Evolutionary conservation across 2,329 filamentous ascomycete species (phyloP).

Genomic region (Aspergillus sojae): DNA sequence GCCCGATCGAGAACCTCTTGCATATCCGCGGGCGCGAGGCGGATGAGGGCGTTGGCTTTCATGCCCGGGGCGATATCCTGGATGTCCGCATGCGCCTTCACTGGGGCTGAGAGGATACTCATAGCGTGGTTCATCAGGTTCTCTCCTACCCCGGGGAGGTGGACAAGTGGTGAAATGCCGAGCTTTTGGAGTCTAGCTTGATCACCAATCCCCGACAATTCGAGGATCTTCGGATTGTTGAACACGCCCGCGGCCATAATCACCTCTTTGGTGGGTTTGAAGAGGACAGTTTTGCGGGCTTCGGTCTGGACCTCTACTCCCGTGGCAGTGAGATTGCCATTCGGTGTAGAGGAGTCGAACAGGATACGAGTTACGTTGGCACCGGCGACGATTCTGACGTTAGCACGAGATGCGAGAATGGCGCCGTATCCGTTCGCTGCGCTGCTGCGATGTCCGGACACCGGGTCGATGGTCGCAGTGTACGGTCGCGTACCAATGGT

Average conservation of each 20-base stretch:
- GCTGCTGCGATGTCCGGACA: not conserved
- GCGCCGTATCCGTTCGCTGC: conserved; percentile 4
- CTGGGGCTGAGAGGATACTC: not conserved
- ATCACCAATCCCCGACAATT: conserved; percentile 63
- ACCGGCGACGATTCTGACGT: conserved; percentile 16
- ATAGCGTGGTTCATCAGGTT: conserved; percentile 54
- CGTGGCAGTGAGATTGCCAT: conserved; percentile 10
- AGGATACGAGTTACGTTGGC: conserved; percentile 17
- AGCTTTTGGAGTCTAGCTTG: conserved; percentile 44
- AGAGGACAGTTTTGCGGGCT: conserved; percentile 29
- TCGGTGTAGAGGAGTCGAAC: conserved; percentile 2
- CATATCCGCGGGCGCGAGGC: not conserved
- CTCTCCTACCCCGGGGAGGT: conserved; percentile 51
- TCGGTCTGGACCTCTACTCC: conserved; percentile 23
- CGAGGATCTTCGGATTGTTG: conserved; percentile 60
- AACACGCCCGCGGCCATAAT: conserved; percentile 62
- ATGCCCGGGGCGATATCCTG: not conserved
- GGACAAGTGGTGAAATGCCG: conserved; percentile 48
- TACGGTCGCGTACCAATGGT: not conserved
- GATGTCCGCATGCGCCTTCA: not conserved
- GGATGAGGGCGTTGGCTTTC: not conserved
- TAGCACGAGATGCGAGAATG: conserved; percentile 14
- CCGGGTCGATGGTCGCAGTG: not conserved
- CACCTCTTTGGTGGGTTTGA: conserved; percentile 53
- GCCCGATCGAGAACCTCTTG: not conserved